Base-by-base conservation (phyloP, 495 filamentous ascomycete species). In the Podospora pseudocomata region DNA sequence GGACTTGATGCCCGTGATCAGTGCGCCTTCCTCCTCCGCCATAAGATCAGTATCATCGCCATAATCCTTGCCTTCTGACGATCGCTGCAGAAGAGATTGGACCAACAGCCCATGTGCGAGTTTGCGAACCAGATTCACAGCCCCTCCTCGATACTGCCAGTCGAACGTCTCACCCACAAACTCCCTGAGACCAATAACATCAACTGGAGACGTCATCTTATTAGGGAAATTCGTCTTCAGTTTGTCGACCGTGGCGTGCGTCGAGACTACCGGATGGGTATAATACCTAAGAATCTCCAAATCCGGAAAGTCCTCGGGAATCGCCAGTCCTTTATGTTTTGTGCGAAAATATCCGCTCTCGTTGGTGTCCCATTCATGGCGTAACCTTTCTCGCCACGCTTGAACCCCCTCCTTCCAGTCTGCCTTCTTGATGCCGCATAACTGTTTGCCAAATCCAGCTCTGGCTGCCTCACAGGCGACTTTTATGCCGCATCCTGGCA, bases 401-500 rank as follows among this genome's bases (percentile, higher is more conserved):
- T 75, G 80, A 13, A 97, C 71, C 4, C 85, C 85, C 2, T 11
- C 39, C 55, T 83, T 75, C 58, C 81, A 80, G 59, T 85, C 78
- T 2, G 82, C 78, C 44, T 79, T 75, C 61, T 86, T 79, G 53
- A 88, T 74, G 59, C 80, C 77, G 64, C 93, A 91, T 30, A 99
- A 81, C 65, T 92, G 88, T 49, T 84, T 84, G 1, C 95, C 95
- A 75, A 95, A 98, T 1, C 93, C 91, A 20, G 92, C 96, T 73
- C 87, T 86, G 30, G 95, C 94, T 65, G 96, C 96, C 72, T 97
- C 91, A 67, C 91, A 93, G 3, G 96, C 93, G 3, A 91, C 81
- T 73, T 92, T 96, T 64, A 91, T 87, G 11, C 96, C 96, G 71
- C 92, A 97, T 54, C 90, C 89, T 0, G 91, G 89, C 19, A 99